A percentile compares a stretch with the other conserved stretches of the same genome.
These are phyloP conservation scores for Glycine soja DNA, from an alignment of 306 rosid species.

Conservation along the genomic window DNA sequence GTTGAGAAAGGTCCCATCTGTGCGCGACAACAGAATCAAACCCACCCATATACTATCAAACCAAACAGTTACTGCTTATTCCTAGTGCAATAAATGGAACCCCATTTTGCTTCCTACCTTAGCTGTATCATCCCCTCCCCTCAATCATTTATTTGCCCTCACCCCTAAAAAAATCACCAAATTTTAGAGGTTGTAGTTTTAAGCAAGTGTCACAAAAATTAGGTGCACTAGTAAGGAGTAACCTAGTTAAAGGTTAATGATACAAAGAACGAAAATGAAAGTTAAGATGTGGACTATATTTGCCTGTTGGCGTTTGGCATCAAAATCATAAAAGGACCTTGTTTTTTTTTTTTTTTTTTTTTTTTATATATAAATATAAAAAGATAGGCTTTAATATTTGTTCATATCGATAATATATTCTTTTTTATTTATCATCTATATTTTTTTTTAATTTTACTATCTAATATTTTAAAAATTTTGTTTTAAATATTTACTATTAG, in stretches of 20 bases:
- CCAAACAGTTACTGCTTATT: slow-evolving; percentile 23
- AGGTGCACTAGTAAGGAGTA: slow-evolving; percentile 8
- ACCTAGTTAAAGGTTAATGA: slow-evolving; percentile 5
- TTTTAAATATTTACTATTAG: too few relatives aligned
- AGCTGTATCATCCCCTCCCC: not conserved
- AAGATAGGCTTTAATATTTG: too few relatives aligned
- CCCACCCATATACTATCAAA: slow-evolving; percentile 14
- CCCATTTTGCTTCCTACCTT: slow-evolving; percentile 45
- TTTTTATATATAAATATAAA: too few relatives aligned
- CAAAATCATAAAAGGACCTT: slow-evolving; percentile 30
- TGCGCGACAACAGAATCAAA: slow-evolving; percentile 49
- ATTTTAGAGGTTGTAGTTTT: slow-evolving; percentile 27
- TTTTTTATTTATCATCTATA: too few relatives aligned
- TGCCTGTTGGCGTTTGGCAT: slow-evolving; percentile 49
- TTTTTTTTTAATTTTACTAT: too few relatives aligned
- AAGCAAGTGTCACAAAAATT: slow-evolving; percentile 40
- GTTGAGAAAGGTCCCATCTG: slow-evolving; percentile 48
- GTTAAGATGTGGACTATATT: slow-evolving; percentile 37
- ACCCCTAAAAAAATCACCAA: slow-evolving; percentile 5
- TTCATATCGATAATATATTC: too few relatives aligned
- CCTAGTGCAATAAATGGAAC: slow-evolving; percentile 45
- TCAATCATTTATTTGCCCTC: slow-evolving; percentile 34
- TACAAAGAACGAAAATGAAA: slow-evolving; percentile 22
- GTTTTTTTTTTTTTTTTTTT: too few relatives aligned
- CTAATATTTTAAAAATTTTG: too few relatives aligned